phyloP scores from a whole-genome alignment of 2,329 filamentous ascomycete species.

The Fusarium robinianum region DNA sequence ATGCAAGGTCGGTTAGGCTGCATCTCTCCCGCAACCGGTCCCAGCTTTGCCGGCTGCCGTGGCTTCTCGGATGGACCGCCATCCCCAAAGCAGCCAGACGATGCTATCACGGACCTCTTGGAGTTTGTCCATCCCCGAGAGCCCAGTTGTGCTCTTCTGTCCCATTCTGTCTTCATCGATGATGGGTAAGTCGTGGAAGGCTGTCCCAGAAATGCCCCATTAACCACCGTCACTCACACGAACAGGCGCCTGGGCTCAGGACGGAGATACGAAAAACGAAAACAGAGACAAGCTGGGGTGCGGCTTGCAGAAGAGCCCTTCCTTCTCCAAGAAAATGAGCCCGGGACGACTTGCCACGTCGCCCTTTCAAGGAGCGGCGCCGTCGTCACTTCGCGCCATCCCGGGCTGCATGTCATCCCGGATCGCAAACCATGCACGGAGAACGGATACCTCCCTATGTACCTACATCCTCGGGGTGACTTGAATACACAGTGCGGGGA shows the following conservation, averaged over 20 bases:
- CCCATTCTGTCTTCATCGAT: no score
- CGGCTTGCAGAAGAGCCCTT: conserved; percentile 16
- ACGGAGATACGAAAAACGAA: conserved; percentile 6
- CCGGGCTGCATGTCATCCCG: conserved; percentile 39
- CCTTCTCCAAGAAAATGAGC: no score
- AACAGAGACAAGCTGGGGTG: conserved; percentile 14
- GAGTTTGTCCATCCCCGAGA: conserved; percentile 14
- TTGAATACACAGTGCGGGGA: conserved; percentile 29
- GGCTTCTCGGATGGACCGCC: conserved; percentile 27
- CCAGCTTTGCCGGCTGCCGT: conserved; percentile 37
- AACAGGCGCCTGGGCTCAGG: conserved; percentile 6
- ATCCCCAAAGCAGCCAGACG: conserved; percentile 29
- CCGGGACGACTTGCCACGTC: conserved; percentile 36
- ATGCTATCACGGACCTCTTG: conserved; percentile 26
- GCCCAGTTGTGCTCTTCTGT: no score
- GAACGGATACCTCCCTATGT: no score
- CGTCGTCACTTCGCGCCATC: conserved; percentile 37
- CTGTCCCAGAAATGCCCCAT: no score
- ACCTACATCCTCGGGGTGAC: conserved; percentile 19
- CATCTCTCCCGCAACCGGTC: conserved; percentile 40
- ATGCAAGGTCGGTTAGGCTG: conserved; percentile 40
- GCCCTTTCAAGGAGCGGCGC: conserved; percentile 39
- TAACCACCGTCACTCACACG: conserved; percentile 6
- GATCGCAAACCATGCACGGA: conserved; percentile 23
- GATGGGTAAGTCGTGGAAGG: no score